phyloP scores from a whole-genome alignment of 177 flowering plant genomes.

The Vitis hybrid region DNA sequence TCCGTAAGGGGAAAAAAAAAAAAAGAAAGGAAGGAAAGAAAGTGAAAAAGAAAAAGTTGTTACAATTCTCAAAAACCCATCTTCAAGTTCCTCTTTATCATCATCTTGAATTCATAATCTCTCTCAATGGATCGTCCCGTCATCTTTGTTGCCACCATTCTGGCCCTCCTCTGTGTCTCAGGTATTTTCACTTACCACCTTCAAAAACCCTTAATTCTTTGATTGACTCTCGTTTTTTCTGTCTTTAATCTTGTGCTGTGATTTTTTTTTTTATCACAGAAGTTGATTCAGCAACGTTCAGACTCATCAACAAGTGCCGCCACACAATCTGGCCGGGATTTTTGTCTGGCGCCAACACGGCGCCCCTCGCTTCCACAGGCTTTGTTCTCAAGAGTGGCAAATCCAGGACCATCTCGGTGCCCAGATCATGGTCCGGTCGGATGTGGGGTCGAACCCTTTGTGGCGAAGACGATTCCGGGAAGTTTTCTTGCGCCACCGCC shows the following conservation, averaged over 20 bases:
- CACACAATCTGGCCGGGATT: conserved; percentile 47
- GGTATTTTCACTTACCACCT: conserved; percentile 14
- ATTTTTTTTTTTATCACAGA: conserved; percentile 16
- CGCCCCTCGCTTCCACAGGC: conserved; percentile 43
- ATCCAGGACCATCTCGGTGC: conserved; percentile 29
- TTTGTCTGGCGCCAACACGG: conserved; percentile 39
- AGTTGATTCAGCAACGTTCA: conserved; percentile 32
- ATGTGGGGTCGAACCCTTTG: conserved; percentile 50
- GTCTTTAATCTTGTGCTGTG: not conserved
- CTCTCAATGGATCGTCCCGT: conserved; percentile 20
- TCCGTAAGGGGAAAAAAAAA: no score
- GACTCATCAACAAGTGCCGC: conserved; percentile 41
- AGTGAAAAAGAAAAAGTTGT: conserved; percentile 15
- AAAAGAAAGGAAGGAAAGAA: no score
- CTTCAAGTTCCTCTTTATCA: not conserved
- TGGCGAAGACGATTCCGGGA: conserved; percentile 14
- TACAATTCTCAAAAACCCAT: not conserved
- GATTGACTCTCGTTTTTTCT: not conserved
- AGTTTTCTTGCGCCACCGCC: conserved; percentile 39
- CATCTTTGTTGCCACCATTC: conserved; percentile 2
- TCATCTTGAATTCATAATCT: not conserved
- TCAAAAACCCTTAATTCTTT: not conserved
- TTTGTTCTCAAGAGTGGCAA: conserved; percentile 34
- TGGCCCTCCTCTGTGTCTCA: conserved; percentile 24
- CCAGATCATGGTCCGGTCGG: conserved; percentile 49